Conservation (phyloP, 495 filamentous ascomycete genomes). For the Lophium mytilinum region DNA sequence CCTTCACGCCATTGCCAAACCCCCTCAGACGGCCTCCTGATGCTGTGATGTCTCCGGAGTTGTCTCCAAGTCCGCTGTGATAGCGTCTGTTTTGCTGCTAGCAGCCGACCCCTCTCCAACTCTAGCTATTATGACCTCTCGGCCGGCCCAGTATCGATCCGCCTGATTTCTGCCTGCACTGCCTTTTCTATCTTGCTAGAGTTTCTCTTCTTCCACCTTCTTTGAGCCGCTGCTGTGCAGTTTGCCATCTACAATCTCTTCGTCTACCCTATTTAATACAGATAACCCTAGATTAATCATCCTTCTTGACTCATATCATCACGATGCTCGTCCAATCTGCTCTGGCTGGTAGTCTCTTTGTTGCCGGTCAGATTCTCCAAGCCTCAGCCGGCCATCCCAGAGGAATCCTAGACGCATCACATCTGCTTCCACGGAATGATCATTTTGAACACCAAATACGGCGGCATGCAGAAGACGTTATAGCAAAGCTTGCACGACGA, state of each 20-base stretch:
- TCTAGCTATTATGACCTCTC: slow-evolving; percentile 13
- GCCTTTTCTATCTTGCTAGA: slow-evolving; percentile 19
- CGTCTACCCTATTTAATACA: slow-evolving; percentile 22
- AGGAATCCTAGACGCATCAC: neutral
- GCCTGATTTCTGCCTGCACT: slow-evolving; percentile 11
- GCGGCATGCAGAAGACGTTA: slow-evolving; percentile 12
- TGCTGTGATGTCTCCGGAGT: too few relatives aligned
- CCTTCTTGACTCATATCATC: slow-evolving; percentile 3
- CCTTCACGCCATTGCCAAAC: neutral
- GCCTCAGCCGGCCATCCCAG: slow-evolving; percentile 8
- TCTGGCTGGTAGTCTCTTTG: slow-evolving; percentile 13
- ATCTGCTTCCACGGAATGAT: slow-evolving; percentile 10
- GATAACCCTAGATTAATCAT: slow-evolving; percentile 2
- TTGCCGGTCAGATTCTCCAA: slow-evolving; percentile 8
- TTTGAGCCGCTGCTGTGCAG: slow-evolving; percentile 25
- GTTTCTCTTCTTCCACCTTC: slow-evolving; percentile 17
- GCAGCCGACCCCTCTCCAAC: neutral
- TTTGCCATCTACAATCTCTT: slow-evolving; percentile 6
- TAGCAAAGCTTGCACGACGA: slow-evolving; percentile 11
- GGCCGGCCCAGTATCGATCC: slow-evolving; percentile 16
- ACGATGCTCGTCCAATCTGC: slow-evolving; percentile 18
- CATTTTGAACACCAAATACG: slow-evolving; percentile 13
- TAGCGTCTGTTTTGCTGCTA: slow-evolving; percentile 5
- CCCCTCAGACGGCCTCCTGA: neutral
- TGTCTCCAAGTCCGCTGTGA: neutral